Base-by-base conservation (phyloP, 495 filamentous ascomycete species). In the Lophiotrema nucula region DNA sequence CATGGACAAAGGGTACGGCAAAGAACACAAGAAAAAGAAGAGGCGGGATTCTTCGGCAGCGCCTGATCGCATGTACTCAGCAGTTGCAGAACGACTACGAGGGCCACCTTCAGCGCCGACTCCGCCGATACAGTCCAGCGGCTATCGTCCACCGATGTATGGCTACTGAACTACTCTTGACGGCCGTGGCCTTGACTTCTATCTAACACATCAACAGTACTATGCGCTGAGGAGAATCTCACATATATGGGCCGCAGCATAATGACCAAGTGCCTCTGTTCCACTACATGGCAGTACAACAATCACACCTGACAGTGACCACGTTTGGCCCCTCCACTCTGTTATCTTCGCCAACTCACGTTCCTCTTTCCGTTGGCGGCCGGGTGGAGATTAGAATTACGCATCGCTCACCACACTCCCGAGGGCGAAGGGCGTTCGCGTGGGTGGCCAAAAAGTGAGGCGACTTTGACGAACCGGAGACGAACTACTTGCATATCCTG, bases 11-110 rank as follows among this genome's bases (percentile, higher is more conserved):
- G 60, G 56, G 35, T 64, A 58, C 35, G 55, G 53, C 11, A 59
- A 62, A 35, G 64, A 61, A 28, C 56, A 39, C n/a, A 61, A 62
- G 42, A 65, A 61, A 47, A 68, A 63, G 25, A 60, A 52, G 39
- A 48, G 62, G 46, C 51, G 57, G 18, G 65, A 63, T 21, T 38
- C 26, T 2, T 56, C 48, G n/a, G 43, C 55, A 0, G 53, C 49
- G 18, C 47, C 53, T n/a, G n/a, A 51, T 35, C 28, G 21, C 6
- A 50, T 50, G 31, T 35, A 56, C 15, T 44, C 48, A 8, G 58
- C 44, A 16, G 37, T 54, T 22, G 58, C 26, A 33, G 11, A 51
- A 18, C 13, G 26, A 22, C 24, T 53, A 41, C 33, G 55, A 56
- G 54, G 47, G 10, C 64, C 64, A 10, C 64, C 64, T 4, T 46